Evolutionary conservation across 768 basidiomycete species (phyloP), one percentile per base, ranked within the genome.

Genomic region (Glaciozyma antarctica): DNA sequence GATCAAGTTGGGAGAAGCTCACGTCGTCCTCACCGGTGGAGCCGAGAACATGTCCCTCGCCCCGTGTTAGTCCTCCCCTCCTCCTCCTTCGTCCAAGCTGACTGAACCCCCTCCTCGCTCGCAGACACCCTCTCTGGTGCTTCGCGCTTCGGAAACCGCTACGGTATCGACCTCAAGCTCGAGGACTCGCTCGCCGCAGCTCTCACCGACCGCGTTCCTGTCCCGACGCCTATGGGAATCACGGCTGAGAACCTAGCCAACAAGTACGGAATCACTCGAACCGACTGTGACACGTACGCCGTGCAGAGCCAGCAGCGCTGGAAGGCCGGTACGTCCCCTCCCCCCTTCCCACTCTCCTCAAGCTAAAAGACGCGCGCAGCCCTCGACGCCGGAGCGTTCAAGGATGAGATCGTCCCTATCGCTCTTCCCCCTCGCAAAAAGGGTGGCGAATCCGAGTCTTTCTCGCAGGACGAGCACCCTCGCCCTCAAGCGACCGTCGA

Each of bases 231-330:
- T 7, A 74, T 41, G 44, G 45, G 58, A 56, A 71, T 78, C 58
- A 79, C 78, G 10, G 78, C 77, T 16, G 78, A 79, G 72, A 79
- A 79, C 68, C 68, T 79, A 16, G 77, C 78, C 2, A 73, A 75
- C 63, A 77, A 78, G 71, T 79, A 77, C 63, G 77, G 77, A 24
- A 77, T 79, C 66, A 72, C 76, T 21, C 69, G 78, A 45, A 72
- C 76, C 58, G 71, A 78, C 10, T 77, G 77, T 59, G 78, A 79
- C 66, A 73, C 72, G 51, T 78, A 75, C 69, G 78, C 77, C 4
- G 70, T 76, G 30, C 73, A 74, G 58, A 74, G 74, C 9, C 78
- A 79, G 72, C 63, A 75, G 64, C 74, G 78, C 0, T 78, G 76
- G 72, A 73, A 73, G 51, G 69, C 63, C 34, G 69, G 66, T 64